These are phyloP conservation scores for Paxillus involutus DNA, from an alignment of 768 basidiomycete genomes.

Conservation along the genomic window DNA sequence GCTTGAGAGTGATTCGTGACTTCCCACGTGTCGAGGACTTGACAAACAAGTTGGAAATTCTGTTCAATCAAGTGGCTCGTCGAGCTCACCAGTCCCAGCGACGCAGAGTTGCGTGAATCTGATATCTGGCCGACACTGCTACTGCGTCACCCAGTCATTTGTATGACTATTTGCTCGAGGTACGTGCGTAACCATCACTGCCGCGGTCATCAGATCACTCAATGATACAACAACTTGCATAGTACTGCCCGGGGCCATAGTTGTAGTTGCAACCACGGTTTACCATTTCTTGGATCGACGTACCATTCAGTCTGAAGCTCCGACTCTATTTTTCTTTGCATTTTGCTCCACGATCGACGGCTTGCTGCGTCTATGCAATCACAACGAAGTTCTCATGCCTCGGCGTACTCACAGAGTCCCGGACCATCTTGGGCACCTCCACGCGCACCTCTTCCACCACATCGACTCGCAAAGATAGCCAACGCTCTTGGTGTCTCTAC, in stretches of 20 bases:
- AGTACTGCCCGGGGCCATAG: background rate
- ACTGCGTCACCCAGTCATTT: background rate
- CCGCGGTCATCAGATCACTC: background rate
- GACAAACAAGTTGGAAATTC: background rate
- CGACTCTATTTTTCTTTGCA: constrained; percentile 5
- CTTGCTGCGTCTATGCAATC: constrained; percentile 9
- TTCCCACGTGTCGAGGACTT: constrained; percentile 1
- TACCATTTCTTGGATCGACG: constrained; percentile 1
- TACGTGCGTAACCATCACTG: constrained; percentile 5
- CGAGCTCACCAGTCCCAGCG: background rate
- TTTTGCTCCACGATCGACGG: background rate
- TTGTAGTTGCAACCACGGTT: constrained; percentile 2
- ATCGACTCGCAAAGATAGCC: constrained; percentile 78
- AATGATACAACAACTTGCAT: background rate
- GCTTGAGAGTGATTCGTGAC: background rate
- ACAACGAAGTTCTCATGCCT: constrained; percentile 12
- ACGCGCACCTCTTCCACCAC: constrained; percentile 70
- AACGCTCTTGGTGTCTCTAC: constrained; percentile 83
- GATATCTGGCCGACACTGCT: background rate
- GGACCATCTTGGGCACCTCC: constrained; percentile 55
- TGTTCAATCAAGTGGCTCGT: background rate
- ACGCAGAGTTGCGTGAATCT: background rate
- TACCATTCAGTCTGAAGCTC: background rate
- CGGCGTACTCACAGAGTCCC: constrained; percentile 9
- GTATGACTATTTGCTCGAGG: constrained; percentile 10